Evolutionary conservation across 1,284 basidiomycete genomes (phyloP), one percentile per base, ranked within the genome.

Genomic region (Marasmius tenuissimus): DNA sequence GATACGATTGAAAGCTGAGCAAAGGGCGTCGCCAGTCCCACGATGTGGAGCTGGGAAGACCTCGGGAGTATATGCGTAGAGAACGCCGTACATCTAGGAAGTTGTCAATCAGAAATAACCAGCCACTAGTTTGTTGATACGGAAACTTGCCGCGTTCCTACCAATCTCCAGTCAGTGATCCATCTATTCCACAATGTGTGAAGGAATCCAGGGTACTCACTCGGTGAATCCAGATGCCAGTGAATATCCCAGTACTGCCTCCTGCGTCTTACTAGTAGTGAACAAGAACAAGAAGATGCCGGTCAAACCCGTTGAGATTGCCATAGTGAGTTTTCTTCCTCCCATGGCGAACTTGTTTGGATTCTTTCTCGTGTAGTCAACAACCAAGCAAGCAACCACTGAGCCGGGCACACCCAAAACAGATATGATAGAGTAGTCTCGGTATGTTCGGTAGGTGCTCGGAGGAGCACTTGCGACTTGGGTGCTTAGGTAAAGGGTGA

Each of bases 11-110:
- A 82, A 75, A 5, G 79, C 79, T 63, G 81, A 74, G 63, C 82
- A 78, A 35, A 88, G 72, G 0, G 86, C 86, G 65, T 88, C 85
- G 3, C 85, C 87, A 0, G 87, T 88, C 4, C 86, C 87, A 45
- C 87, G 78, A 60, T 84, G 82, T 1, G 85, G 85, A 0, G 85
- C 83, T 0, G 87, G 85, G 75, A 89, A 89, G 10, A 87, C 81
- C 67, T 88, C 86, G 18, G 87, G 87, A 0, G 84, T 84, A 66
- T 85, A 85, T 3, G 83, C 84, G 65, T 82, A 88, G 20, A 88
- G 75, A 10, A 87, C 79, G 12, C 83, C 85, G 68, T 87, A 85
- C 84, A 85, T 85, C 78, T 81, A 38, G 50, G 27, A 33, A 2
- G 50, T 3, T 53, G 12, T 1, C 18, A 22, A 12, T 27, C n/a